phyloP scores from a whole-genome alignment of 2,329 filamentous ascomycete genomes.

The Hymenoscyphus linearis region DNA sequence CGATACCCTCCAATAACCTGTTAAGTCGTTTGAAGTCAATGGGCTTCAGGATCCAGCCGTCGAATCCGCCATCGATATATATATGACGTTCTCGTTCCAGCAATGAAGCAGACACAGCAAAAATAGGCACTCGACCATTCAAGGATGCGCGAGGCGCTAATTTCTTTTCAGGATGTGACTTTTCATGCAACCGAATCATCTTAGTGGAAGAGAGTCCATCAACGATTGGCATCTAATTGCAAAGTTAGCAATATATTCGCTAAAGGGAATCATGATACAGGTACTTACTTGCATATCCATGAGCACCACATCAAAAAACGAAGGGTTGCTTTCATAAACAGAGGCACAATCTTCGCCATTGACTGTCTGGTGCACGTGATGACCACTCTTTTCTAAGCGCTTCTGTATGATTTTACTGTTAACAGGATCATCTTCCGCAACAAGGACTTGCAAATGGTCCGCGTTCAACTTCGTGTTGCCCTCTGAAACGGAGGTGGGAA shows the following conservation, averaged over 20 bases:
- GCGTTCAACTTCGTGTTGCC: constrained; percentile 10
- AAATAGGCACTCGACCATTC: constrained; percentile 70
- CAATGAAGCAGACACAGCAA: constrained; percentile 81
- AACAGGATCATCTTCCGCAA: constrained; percentile 85
- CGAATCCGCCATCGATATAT: constrained; percentile 76
- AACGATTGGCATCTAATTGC: constrained; percentile 83
- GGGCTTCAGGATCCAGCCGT: constrained; percentile 87
- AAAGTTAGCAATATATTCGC: not conserved
- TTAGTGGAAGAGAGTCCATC: constrained; percentile 78
- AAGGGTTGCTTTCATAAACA: constrained; percentile 58
- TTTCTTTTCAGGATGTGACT: constrained; percentile 40
- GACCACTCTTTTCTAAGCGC: constrained; percentile 69
- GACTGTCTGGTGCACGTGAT: constrained; percentile 64
- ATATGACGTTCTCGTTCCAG: constrained; percentile 61
- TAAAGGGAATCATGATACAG: not conserved
- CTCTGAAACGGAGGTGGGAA: not conserved
- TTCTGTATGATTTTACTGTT: constrained; percentile 81
- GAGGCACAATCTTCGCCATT: constrained; percentile 82
- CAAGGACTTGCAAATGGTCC: constrained; percentile 50
- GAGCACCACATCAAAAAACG: constrained; percentile 69
- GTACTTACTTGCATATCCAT: constrained; percentile 85
- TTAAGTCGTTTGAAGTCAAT: constrained; percentile 75
- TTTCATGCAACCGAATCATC: constrained; percentile 73
- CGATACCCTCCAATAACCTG: constrained; percentile 63
- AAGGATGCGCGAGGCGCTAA: constrained; percentile 54